Conservation (phyloP, 371 early-diverging fungal species). For the Mucor plumbeus region DNA sequence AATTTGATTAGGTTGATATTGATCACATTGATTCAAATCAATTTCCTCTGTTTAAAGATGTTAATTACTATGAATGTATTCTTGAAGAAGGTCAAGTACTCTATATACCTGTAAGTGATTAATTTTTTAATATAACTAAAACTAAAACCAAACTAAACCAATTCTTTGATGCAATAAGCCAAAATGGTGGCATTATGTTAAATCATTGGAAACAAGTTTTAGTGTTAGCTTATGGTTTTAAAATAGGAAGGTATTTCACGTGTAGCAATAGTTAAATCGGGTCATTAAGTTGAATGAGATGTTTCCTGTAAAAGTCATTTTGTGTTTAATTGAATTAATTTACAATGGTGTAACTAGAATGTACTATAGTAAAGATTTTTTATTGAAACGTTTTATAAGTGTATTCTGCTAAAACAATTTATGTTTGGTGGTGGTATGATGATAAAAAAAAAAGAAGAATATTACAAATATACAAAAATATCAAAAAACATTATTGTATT, state of each 20-base stretch:
- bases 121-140: background rate
- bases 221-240: conserved; percentile 91
- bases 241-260: conserved; percentile 13
- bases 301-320: conserved; percentile 15
- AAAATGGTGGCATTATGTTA: conserved; percentile 92
- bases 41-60: conserved; percentile 62
- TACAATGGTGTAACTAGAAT: background rate
- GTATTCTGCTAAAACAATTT: background rate
- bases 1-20: conserved; percentile 60
- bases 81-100: conserved; percentile 84
- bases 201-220: conserved; percentile 77
- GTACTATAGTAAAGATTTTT: conserved; percentile 6
- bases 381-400: background rate
- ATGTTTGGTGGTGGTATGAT: background rate
- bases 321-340: conserved; percentile 12
- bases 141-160: background rate
- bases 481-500: background rate
- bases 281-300: conserved; percentile 4
- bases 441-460: background rate
- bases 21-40: conserved; percentile 60
- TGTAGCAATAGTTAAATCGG: conserved; percentile 11
- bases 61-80: conserved; percentile 71
- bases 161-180: conserved; percentile 45
- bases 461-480: conserved; percentile 8
- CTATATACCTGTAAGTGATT: conserved; percentile 83